Base-by-base conservation (phyloP, 805 yeast genomes). In the Debaryomyces maramus region DNA sequence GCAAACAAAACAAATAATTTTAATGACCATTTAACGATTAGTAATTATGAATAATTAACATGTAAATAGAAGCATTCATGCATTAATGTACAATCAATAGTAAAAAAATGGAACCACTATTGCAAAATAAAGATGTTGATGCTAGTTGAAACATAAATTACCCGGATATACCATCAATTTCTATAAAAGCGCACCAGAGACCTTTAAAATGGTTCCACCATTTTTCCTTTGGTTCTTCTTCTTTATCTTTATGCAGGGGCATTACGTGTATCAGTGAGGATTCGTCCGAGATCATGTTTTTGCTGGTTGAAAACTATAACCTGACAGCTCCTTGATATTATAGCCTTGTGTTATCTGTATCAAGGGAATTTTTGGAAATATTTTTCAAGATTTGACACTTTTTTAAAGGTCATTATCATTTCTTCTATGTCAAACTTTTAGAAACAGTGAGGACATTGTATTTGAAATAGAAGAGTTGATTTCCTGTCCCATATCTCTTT, bases 251-350 rank as follows among this genome's bases (percentile, higher is more conserved):
- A 88, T 91, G 98, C 99, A 85, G 85, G 99, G 98, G 98, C 96
- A 91, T 89, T 91, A 93, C 98, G 96, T 96, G 95, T 88, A 89
- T 91, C 98, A 90, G 96, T 91, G 99, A 91, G 98, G 99, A 93
- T 89, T 90, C 96, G 97, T 93, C 99, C 98, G 99, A 91, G 99
- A 89, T 90, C 95, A 96, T 91, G 98, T 93, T 88, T 91, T 91
- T 91, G 99, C 99, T 91, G 96, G 97, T 91, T 93, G 97, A 93
- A 91, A 93, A 88, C 90, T 88, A 81, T 82, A 84, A 85, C 93
- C 90, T 80, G 91, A 90, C 96, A 84, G 78, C 77, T 80, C 83
- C 82, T 79, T 79, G 49, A 50, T 58, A 58, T 49, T 55, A 41
- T 43, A 50, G 53, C 63, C 60, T 67, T 75, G 77, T 78, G 77